These are phyloP conservation scores for Acer yangbiense DNA, from an alignment of 345 rosid species.

Conservation along the genomic window DNA sequence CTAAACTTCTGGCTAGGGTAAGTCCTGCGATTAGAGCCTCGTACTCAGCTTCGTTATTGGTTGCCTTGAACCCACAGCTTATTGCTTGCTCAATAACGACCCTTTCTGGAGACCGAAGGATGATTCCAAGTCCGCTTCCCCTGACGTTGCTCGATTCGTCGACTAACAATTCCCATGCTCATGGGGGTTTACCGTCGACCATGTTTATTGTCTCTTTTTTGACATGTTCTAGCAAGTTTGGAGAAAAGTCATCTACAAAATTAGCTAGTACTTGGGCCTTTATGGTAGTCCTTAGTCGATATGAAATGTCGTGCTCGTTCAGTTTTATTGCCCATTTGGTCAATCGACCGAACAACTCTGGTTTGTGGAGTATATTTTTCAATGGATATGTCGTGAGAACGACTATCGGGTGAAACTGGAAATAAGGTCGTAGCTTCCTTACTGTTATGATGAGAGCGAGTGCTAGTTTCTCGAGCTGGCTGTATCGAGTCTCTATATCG, in stretches of 20 bases:
- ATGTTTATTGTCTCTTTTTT: too few relatives aligned
- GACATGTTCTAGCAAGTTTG: not conserved
- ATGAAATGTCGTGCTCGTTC: not conserved
- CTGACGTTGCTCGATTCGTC: too few relatives aligned
- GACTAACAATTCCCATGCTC: fast-evolving
- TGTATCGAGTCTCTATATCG: too few relatives aligned
- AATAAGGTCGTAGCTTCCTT: not conserved
- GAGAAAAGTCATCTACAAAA: not conserved
- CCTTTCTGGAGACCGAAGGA: too few relatives aligned
- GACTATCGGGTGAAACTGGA: not conserved
- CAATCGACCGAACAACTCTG: not conserved
- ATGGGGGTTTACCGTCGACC: fast-evolving
- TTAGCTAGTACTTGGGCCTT: not conserved
- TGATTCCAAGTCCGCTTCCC: too few relatives aligned
- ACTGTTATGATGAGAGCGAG: fast-evolving
- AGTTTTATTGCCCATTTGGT: not conserved
- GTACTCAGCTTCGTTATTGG: too few relatives aligned
- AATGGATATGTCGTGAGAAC: not conserved
- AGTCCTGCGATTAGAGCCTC: too few relatives aligned
- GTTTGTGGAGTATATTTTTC: not conserved
- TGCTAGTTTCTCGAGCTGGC: not conserved
- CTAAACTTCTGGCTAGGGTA: too few relatives aligned
- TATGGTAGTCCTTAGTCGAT: fast-evolving
- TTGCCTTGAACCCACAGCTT: too few relatives aligned
- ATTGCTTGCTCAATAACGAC: too few relatives aligned